Base-by-base conservation (phyloP, 257 asterid genomes). In the Datura wrightii region DNA sequence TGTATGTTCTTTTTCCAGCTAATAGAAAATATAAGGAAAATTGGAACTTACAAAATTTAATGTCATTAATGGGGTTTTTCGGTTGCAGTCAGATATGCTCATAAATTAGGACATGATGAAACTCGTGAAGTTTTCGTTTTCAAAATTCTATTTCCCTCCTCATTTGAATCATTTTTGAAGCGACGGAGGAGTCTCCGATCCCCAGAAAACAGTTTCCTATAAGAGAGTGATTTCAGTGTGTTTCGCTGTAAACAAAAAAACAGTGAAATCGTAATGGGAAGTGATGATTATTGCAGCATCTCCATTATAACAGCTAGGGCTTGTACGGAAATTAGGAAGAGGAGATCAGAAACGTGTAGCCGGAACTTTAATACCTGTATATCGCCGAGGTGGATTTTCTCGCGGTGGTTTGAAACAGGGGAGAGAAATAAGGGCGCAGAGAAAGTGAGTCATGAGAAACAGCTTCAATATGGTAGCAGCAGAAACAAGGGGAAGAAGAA, bases 381-480 rank as follows among this genome's bases (percentile, higher is more conserved):
- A 13, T 88, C 93, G 31, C 96, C 96, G 0, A 87, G 93, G 88
- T 85, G 83, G 82, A 53, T 89, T 80, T 82, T 91, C 6, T 83
- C 89, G n/a, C 93, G 92, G 3, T 87, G 89, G 89, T 81, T 90
- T 69, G 82, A 80, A 37, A 71, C 66, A 6, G 76, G 31, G 42
- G 85, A 67, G 65, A 80, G 85, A 71, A 84, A 85, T 58, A 82
- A 86, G 84, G 85, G 19, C 3, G 59, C n/a, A 48, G 86, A 63
- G 84, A 86, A 79, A 67, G 84, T 59, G 59, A 54, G 31, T 82
- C 13, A 39, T 42, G 50, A 52, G 82, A 14, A 84, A 85, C 42
- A 66, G 83, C 84, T 46, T 74, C 59, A 46, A 1, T 48, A 34
- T 11, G 42, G 59, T 19, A 46, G n/a, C n/a, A 10, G 13, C 37